Conservation (phyloP, 768 basidiomycete genomes). For the Amanita subjunquillea region DNA sequence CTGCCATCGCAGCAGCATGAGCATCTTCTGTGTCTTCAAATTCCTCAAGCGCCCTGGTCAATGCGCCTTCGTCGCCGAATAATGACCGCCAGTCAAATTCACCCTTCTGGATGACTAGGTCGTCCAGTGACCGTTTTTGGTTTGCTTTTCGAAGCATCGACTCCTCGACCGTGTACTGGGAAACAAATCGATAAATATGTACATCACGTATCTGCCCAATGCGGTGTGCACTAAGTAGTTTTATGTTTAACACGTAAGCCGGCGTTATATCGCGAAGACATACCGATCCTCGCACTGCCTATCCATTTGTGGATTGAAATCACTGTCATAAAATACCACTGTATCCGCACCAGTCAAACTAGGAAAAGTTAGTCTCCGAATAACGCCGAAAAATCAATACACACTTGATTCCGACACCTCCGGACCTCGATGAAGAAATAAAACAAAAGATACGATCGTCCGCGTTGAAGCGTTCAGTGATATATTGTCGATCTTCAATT, state of each 20-base stretch:
- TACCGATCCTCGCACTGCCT: conserved; percentile 90
- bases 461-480: conserved; percentile 80
- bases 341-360: conserved; percentile 87
- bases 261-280: conserved; percentile 10
- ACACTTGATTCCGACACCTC: conserved; percentile 93
- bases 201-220: conserved; percentile 96
- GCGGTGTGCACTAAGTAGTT: conserved; percentile 69
- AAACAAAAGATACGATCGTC: conserved; percentile 78
- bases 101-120: conserved; percentile 85
- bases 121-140: conserved; percentile 88
- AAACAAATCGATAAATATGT: conserved; percentile 92
- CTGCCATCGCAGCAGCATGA: conserved; percentile 69
- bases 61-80: conserved; percentile 53
- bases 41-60: conserved; percentile 70
- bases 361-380: conserved; percentile 13
- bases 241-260: not conserved
- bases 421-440: conserved; percentile 72
- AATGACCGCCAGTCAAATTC: conserved; percentile 92
- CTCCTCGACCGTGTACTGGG: conserved; percentile 86
- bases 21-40: conserved; percentile 87
- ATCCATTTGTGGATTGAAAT: conserved; percentile 98
- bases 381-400: conserved; percentile 17
- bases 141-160: conserved; percentile 97
- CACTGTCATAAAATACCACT: conserved; percentile 95
- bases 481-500: conserved; percentile 88